phyloP scores from a whole-genome alignment of 441 rosid species.

The Lepidium campestre region DNA sequence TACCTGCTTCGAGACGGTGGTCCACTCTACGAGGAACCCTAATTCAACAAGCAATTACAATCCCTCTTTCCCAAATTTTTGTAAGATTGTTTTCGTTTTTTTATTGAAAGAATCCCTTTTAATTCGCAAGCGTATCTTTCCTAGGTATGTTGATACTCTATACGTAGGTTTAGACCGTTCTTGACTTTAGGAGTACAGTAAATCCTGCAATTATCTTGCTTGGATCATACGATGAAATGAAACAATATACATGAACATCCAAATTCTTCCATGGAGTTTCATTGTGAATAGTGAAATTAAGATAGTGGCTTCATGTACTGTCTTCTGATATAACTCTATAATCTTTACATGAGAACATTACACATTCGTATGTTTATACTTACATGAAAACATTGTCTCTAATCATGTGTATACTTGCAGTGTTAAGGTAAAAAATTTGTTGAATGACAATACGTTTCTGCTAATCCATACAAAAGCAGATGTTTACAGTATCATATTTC shows the following conservation, averaged over 20 bases:
- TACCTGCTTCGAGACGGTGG: slow-evolving; percentile 30
- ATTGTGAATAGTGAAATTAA: not conserved
- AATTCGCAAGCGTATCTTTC: not conserved
- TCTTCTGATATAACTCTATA: not conserved
- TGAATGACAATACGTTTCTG: not conserved
- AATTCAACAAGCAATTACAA: slow-evolving; percentile 26
- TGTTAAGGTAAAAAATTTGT: not conserved
- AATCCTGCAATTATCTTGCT: not conserved
- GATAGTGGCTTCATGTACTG: not conserved
- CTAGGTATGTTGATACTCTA: not conserved
- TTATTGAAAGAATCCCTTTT: not conserved
- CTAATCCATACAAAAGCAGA: not conserved
- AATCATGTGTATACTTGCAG: slow-evolving; percentile 1
- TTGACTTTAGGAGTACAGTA: not conserved
- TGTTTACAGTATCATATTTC: not conserved
- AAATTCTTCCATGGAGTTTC: not conserved
- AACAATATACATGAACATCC: not conserved
- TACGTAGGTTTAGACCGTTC: not conserved
- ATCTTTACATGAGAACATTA: not conserved
- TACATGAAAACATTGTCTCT: slow-evolving; percentile 3
- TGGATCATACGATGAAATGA: not conserved
- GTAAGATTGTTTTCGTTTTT: not conserved
- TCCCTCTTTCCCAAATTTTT: not conserved
- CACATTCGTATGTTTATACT: not conserved
- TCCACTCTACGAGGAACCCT: slow-evolving; percentile 31